A percentile compares a stretch with the other conserved stretches of the same genome.
These are phyloP conservation scores for Clitoria ternatea DNA, from an alignment of 306 rosid genomes.

Conservation along the genomic window DNA sequence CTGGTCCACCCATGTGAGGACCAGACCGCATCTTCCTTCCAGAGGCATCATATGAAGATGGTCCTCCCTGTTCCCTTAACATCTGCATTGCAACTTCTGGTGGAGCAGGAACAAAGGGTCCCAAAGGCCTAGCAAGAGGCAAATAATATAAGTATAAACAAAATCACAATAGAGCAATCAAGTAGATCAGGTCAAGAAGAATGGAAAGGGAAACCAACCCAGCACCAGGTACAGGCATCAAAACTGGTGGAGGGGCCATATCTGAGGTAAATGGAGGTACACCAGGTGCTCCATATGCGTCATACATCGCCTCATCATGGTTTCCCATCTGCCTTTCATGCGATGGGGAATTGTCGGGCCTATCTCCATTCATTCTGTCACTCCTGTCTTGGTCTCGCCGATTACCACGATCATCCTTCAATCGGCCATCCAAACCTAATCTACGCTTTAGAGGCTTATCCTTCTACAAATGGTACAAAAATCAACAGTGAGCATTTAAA, in stretches of 20 bases:
- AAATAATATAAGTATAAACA: constrained; percentile 21
- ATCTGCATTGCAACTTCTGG: constrained; percentile 99
- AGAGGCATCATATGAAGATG: constrained; percentile 72
- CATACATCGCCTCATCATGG: constrained; percentile 85
- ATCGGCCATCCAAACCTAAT: constrained; percentile 56
- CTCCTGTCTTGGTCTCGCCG: constrained; percentile 62
- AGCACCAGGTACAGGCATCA: constrained; percentile 99
- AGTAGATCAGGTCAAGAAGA: not conserved
- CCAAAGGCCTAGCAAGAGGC: constrained; percentile 67
- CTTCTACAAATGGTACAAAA: constrained; percentile 42
- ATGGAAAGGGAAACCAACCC: constrained; percentile 54
- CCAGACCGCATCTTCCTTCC: constrained; percentile 82
- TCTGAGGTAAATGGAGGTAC: constrained; percentile 73
- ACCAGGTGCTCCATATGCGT: constrained; percentile 64
- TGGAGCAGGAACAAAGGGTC: constrained; percentile 99
- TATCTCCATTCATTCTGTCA: constrained; percentile 70
- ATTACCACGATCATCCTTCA: constrained; percentile 89
- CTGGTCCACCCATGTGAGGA: constrained; percentile 78
- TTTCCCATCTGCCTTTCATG: constrained; percentile 68
- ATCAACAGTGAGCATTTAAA: constrained; percentile 7
- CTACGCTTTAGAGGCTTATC: constrained; percentile 72
- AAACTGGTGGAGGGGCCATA: constrained; percentile 74
- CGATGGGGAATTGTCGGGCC: constrained; percentile 63
- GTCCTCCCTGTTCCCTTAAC: constrained; percentile 95
- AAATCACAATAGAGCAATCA: not conserved